A percentile compares a stretch with the other conserved stretches of the same genome.
Conservation (phyloP, 2,329 filamentous ascomycete species). For the Aspergillus sp. region DNA sequence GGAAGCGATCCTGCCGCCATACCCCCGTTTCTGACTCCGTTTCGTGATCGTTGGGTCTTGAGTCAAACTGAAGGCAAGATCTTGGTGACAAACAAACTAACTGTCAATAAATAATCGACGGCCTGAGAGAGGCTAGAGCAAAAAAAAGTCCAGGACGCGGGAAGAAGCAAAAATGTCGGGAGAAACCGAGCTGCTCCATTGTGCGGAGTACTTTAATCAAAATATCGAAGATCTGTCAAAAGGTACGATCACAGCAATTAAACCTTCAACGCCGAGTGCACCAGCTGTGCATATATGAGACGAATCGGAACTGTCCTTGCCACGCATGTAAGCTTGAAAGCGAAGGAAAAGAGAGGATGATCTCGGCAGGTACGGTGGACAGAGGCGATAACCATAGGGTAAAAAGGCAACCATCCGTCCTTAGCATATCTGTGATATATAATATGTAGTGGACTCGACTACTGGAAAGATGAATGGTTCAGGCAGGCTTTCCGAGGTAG, state of each 20-base stretch:
- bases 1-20: not conserved
- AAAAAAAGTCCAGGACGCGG: not conserved
- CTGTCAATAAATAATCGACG: slow-evolving; percentile 4
- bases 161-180: slow-evolving; percentile 7
- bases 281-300: not conserved
- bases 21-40: not conserved
- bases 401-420: slow-evolving; percentile 2
- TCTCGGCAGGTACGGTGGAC: slow-evolving; percentile 7
- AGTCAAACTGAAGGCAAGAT: not conserved
- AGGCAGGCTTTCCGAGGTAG: slow-evolving; percentile 26
- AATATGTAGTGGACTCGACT: not conserved
- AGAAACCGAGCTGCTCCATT: not conserved
- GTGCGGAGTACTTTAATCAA: not conserved
- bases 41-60: not conserved
- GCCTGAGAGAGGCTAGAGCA: not conserved
- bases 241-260: slow-evolving; percentile 1
- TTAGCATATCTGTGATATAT: not conserved
- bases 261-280: not conserved
- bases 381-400: not conserved
- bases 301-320: slow-evolving; percentile 1
- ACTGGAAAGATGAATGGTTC: slow-evolving; percentile 19
- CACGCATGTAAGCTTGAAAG: slow-evolving; percentile 1
- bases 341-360: slow-evolving; percentile 9
- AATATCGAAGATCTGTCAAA: not conserved
- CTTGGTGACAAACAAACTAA: slow-evolving; percentile 1